Conservation (phyloP, 495 filamentous ascomycete species). For the Aspergillus campestris region DNA sequence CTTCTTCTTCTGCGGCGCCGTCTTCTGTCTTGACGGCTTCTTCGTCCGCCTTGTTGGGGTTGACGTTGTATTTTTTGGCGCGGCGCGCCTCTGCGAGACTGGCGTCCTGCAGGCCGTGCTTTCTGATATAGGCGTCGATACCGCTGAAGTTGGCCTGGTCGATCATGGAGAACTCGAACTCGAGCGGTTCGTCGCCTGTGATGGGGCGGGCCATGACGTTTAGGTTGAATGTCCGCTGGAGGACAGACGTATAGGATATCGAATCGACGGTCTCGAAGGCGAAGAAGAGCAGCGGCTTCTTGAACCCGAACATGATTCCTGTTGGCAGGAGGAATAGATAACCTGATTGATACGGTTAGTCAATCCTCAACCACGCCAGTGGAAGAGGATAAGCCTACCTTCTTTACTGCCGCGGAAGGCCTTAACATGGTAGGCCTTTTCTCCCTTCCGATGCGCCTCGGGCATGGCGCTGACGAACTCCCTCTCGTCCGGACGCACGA, state of each 20-base stretch:
- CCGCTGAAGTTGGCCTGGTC: constrained; percentile 77
- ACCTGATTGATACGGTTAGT: constrained; percentile 33
- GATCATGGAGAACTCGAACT: constrained; percentile 79
- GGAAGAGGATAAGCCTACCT: constrained; percentile 33
- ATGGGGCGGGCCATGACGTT: constrained; percentile 52
- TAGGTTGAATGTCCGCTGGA: constrained; percentile 92
- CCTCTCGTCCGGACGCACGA: constrained; percentile 61
- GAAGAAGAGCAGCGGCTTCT: constrained; percentile 86
- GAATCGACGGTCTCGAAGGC: constrained; percentile 69
- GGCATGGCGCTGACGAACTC: constrained; percentile 70
- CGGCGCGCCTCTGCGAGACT: constrained; percentile 83
- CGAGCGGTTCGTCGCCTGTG: constrained; percentile 45
- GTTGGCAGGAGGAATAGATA: constrained; percentile 82
- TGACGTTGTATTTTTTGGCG: constrained; percentile 73
- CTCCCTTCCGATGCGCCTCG: constrained; percentile 79
- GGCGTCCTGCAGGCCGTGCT: constrained; percentile 76
- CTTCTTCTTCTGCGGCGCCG: constrained; percentile 34
- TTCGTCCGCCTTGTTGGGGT: constrained; percentile 47
- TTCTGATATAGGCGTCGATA: constrained; percentile 78
- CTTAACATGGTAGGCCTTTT: constrained; percentile 88
- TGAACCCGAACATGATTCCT: constrained; percentile 90
- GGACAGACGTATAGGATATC: constrained; percentile 79
- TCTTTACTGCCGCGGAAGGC: constrained; percentile 92
- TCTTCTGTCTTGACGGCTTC: constrained; percentile 19
- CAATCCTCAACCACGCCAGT: not conserved